A percentile compares a stretch with the other conserved stretches of the same genome.
phyloP scores from a whole-genome alignment of 2,329 filamentous ascomycete species.

The Fusarium buharicum region DNA sequence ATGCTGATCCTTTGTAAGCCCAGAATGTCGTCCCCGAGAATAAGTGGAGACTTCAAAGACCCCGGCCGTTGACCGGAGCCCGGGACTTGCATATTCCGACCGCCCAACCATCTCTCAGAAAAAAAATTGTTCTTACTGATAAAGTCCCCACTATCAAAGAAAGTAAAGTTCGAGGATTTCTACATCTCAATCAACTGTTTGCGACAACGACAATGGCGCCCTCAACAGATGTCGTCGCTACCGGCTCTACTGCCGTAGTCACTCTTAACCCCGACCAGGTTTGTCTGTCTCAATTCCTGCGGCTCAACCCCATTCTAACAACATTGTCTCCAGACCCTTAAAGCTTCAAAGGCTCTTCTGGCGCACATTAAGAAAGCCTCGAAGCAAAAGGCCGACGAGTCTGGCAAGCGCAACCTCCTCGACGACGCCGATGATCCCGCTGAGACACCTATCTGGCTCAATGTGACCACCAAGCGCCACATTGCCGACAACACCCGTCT shows the following conservation, averaged over 20 bases:
- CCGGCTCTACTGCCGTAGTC: slow-evolving; percentile 48
- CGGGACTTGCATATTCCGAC: slow-evolving; percentile 52
- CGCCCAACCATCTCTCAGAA: slow-evolving; percentile 44
- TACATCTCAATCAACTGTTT: slow-evolving; percentile 37
- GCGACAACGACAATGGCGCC: slow-evolving; percentile 54
- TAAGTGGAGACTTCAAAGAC: slow-evolving; percentile 22
- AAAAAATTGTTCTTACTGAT: slow-evolving; percentile 48
- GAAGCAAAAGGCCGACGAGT: slow-evolving; percentile 57
- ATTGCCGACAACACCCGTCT: slow-evolving; percentile 78
- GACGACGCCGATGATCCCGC: slow-evolving; percentile 56
- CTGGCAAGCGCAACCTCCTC: slow-evolving; percentile 67
- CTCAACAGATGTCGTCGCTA: slow-evolving; percentile 53
- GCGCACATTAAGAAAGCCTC: slow-evolving; percentile 69
- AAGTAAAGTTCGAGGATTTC: slow-evolving; percentile 39
- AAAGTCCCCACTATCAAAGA: slow-evolving; percentile 47
- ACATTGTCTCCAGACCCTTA: slow-evolving; percentile 59
- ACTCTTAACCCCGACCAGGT: slow-evolving; percentile 58
- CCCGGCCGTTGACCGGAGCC: slow-evolving; percentile 36
- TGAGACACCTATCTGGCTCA: slow-evolving; percentile 69
- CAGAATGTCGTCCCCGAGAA: slow-evolving; percentile 11
- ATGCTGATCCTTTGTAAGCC: slow-evolving; percentile 24
- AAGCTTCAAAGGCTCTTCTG: slow-evolving; percentile 71
- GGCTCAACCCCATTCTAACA: slow-evolving; percentile 16
- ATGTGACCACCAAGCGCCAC: slow-evolving; percentile 72
- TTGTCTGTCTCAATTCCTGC: slow-evolving; percentile 9